Percentiles rank a stretch among this genome's conserved stretches.
Evolutionary conservation across 176 grass and related monocot species (phyloP).

Genomic region (Areca catechu): DNA sequence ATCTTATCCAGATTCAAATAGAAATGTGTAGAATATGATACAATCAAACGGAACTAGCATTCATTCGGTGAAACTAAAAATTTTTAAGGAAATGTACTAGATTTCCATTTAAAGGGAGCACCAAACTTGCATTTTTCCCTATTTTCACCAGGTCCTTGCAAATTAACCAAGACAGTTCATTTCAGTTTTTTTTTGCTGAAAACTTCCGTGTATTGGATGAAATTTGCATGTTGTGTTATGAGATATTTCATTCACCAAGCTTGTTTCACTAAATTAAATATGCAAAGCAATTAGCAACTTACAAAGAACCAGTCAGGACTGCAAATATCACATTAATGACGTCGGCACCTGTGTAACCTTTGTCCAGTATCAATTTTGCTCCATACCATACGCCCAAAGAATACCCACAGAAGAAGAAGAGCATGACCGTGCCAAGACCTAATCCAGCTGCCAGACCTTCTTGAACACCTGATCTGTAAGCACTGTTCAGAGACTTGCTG

Average conservation of each 20-base stretch:
- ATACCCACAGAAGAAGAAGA: constrained; percentile 90
- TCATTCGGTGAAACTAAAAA: too few species aligned
- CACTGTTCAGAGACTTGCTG: constrained; percentile 49
- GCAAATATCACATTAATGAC: constrained; percentile 99
- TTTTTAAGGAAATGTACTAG: constrained; percentile 23
- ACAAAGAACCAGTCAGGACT: constrained; percentile 95
- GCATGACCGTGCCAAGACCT: constrained; percentile 77
- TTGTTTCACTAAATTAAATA: neutral
- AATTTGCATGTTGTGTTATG: too few species aligned
- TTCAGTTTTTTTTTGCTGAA: too few species aligned
- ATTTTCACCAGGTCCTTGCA: constrained; percentile 25
- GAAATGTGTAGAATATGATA: too few species aligned
- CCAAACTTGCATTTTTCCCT: too few species aligned
- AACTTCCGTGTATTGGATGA: too few species aligned
- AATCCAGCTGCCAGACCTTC: constrained; percentile 79
- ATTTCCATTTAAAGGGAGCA: constrained; percentile 41
- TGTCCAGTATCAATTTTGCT: constrained; percentile 80
- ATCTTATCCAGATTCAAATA: too few species aligned
- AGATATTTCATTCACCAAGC: too few species aligned
- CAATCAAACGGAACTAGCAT: too few species aligned
- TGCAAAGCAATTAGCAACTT: constrained; percentile 25
- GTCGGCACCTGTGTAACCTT: constrained; percentile 68
- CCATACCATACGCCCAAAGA: constrained; percentile 97
- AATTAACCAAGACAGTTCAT: too few species aligned
- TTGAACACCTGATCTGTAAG: constrained; percentile 68